These are phyloP conservation scores for Aaosphaeria pasadenensis DNA, from an alignment of 2,329 filamentous ascomycete species.

Conservation along the genomic window DNA sequence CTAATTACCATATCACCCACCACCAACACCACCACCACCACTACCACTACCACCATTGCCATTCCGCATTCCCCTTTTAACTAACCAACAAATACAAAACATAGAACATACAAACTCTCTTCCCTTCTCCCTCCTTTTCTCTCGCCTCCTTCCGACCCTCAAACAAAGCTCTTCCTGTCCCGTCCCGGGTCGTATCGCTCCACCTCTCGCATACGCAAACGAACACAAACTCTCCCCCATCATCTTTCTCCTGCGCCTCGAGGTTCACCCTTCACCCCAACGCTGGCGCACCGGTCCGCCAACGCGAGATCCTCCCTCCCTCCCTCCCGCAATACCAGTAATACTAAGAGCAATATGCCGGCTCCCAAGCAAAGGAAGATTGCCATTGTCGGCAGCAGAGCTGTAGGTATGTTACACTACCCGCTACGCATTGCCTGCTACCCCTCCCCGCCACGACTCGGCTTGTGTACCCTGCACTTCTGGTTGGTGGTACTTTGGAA, in stretches of 20 bases:
- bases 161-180: not conserved
- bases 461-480: no score
- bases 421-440: not conserved
- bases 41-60: no score
- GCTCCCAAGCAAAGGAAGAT: slow-evolving; percentile 88
- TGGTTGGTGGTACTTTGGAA: no score
- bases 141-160: not conserved
- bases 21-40: no score
- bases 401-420: slow-evolving; percentile 64
- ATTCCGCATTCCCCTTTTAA: no score
- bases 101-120: not conserved
- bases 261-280: slow-evolving; percentile 2
- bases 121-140: not conserved
- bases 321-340: not conserved
- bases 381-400: slow-evolving; percentile 91
- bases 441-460: not conserved
- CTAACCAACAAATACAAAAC: no score
- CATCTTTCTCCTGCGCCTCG: not conserved
- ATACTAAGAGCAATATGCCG: slow-evolving; percentile 51
- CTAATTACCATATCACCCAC: no score
- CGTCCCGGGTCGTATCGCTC: not conserved
- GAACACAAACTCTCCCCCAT: not conserved
- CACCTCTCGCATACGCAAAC: not conserved
- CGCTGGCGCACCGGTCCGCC: slow-evolving; percentile 21
- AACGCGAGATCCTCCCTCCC: slow-evolving; percentile 1